Evolutionary conservation across 169 alveolate species (phyloP).

Genomic region (Cyclospora cayetanensis): DNA sequence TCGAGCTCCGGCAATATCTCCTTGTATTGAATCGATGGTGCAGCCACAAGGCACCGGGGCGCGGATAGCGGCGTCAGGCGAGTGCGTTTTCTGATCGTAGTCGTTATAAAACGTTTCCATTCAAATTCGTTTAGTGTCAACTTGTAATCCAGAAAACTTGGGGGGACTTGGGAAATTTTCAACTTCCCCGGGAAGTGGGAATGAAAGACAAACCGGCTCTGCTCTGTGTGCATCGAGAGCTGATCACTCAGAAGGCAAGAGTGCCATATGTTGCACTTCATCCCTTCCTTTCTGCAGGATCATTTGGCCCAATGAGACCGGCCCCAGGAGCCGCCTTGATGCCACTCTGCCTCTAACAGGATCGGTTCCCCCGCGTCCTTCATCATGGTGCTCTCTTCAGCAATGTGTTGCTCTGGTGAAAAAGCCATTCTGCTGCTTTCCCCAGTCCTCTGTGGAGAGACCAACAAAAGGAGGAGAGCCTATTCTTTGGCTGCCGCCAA

Average conservation of each 20-base stretch:
- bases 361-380: neutral
- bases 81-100: neutral
- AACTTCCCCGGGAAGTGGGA: no score
- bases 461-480: neutral
- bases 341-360: neutral
- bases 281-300: neutral
- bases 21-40: neutral
- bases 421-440: neutral
- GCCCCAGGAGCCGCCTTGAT: neutral
- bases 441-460: neutral
- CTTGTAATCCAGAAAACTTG: no score
- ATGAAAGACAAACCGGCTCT: no score
- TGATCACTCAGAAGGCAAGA: no score
- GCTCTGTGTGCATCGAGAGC: no score
- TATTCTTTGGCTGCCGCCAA: neutral
- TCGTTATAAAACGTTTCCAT: no score
- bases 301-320: neutral
- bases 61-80: slow-evolving; percentile 9
- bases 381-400: neutral
- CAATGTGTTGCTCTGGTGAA: neutral
- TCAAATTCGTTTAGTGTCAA: no score
- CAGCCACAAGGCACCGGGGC: neutral
- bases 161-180: no score
- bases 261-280: neutral
- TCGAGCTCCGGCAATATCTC: no score